These are phyloP conservation scores for Brachypodium distachyon DNA, from an alignment of 202 grass and related monocot species.

Conservation along the genomic window DNA sequence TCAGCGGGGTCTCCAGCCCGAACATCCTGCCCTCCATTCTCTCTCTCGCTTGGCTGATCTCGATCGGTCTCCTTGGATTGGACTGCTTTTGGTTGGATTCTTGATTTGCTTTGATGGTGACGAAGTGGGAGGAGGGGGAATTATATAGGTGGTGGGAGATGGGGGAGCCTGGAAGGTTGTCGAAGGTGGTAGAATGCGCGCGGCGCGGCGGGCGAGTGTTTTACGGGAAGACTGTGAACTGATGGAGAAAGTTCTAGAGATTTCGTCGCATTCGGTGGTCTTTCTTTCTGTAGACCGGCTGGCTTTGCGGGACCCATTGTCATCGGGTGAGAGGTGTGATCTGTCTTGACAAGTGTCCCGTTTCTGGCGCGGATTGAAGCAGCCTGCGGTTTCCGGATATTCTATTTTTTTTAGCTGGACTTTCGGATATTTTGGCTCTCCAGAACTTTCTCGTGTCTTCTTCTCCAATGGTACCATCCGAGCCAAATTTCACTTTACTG, in stretches of 20 bases:
- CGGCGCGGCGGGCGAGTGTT: neutral
- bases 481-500: no score
- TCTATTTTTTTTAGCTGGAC: no score
- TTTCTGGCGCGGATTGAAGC: no score
- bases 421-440: no score
- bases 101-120: neutral
- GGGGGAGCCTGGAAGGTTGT: slow-evolving; percentile 30
- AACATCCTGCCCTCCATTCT: slow-evolving; percentile 59
- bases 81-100: neutral
- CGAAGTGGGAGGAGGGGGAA: neutral
- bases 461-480: no score
- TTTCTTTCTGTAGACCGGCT: neutral
- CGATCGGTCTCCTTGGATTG: neutral
- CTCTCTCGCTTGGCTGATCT: neutral
- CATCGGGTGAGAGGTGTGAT: neutral
- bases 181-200: neutral
- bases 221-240: neutral
- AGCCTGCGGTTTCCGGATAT: no score
- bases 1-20: slow-evolving; percentile 42
- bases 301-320: neutral
- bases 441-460: neutral
- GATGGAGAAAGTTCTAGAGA: slow-evolving; percentile 19
- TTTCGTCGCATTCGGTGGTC: neutral
- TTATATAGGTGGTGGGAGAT: neutral
- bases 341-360: neutral